Evolutionary conservation across 2,329 filamentous ascomycete genomes (phyloP).

Genomic region (Pseudogymnoascus sp.): DNA sequence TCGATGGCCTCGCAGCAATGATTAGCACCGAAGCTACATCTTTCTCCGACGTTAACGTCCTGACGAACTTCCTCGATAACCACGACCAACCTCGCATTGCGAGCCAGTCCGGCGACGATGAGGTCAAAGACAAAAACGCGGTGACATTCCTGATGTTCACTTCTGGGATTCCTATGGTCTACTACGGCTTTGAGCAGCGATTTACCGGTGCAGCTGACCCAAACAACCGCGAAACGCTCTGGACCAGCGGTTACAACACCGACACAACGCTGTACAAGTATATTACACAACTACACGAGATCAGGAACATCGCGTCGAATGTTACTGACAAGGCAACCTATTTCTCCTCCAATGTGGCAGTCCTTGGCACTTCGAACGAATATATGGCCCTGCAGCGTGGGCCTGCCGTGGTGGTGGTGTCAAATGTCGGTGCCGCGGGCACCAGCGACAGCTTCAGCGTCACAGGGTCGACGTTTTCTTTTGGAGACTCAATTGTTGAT

Average conservation of each 20-base stretch:
- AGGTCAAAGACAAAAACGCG: constrained; percentile 37
- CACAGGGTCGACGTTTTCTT: constrained; percentile 3
- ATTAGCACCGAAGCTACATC: constrained; percentile 4
- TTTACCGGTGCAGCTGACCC: constrained; percentile 36
- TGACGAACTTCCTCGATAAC: constrained; percentile 39
- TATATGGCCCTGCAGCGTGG: background rate
- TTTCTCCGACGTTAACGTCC: constrained; percentile 33
- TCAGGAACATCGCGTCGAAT: background rate
- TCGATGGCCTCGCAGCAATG: constrained; percentile 13
- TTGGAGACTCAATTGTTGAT: constrained; percentile 17
- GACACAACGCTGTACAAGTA: constrained; percentile 34
- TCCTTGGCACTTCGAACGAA: background rate
- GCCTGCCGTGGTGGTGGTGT: background rate
- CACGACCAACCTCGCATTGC: constrained; percentile 38
- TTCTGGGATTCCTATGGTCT: constrained; percentile 48
- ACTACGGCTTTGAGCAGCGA: constrained; percentile 47
- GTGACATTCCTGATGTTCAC: constrained; percentile 42
- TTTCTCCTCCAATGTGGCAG: background rate
- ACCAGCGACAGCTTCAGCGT: background rate
- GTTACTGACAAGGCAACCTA: constrained; percentile 1
- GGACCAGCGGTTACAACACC: constrained; percentile 37
- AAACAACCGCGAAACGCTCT: constrained; percentile 39
- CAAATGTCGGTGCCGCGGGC: background rate
- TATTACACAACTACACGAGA: constrained; percentile 23
- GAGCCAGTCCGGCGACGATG: constrained; percentile 18